Conservation (phyloP, 176 grass and related monocot genomes). For the Musa troglodytarum region DNA sequence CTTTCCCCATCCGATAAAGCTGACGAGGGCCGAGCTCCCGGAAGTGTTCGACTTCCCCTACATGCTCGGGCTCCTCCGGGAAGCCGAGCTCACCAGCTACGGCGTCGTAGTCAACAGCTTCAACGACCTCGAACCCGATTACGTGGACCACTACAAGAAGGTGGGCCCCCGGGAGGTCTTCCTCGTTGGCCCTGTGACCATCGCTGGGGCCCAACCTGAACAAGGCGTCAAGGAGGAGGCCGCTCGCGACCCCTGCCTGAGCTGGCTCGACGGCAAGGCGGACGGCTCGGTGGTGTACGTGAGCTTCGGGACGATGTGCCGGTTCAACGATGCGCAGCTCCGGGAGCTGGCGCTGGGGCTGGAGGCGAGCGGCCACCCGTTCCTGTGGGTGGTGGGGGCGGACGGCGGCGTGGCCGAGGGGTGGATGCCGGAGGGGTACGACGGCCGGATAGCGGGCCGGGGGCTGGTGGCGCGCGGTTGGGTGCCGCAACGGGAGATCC, state of each 20-base stretch:
- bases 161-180: not conserved
- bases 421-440: conserved; percentile 1
- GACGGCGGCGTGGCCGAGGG: not conserved
- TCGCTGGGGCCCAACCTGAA: not conserved
- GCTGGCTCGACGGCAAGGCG: not conserved
- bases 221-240: not conserved
- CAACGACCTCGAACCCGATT: conserved; percentile 1
- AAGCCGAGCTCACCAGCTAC: not conserved
- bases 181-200: not conserved
- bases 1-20: not conserved
- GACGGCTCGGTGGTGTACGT: conserved; percentile 6
- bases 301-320: not conserved
- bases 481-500: not conserved
- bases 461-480: not conserved
- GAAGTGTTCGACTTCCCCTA: not conserved
- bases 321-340: not conserved
- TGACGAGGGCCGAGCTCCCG: not conserved
- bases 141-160: not conserved
- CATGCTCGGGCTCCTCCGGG: not conserved
- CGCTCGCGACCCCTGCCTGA: not conserved
- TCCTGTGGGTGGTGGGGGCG: not conserved
- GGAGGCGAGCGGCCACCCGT: conserved; percentile 5
- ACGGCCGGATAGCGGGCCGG: not conserved
- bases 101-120: conserved; percentile 14
- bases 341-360: conserved; percentile 4